Evolutionary conservation across 345 rosid species (phyloP).

Genomic region (Cardamine chenopodiifolia): DNA sequence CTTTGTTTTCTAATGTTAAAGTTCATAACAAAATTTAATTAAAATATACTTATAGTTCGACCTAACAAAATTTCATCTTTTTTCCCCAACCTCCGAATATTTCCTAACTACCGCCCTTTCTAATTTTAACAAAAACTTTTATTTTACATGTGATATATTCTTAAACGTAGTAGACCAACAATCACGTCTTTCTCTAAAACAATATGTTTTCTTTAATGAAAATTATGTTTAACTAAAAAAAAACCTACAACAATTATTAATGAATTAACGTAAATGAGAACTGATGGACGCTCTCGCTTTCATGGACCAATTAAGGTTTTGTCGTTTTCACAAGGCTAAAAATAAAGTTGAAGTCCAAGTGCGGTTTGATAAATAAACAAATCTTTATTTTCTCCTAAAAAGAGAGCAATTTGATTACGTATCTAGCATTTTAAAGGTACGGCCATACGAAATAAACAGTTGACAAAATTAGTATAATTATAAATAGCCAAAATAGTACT

Average conservation of each 20-base stretch:
- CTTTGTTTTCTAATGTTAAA: conserved; percentile 20
- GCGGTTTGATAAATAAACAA: neutral
- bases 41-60: conserved; percentile 11
- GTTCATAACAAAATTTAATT: neutral
- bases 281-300: conserved; percentile 24
- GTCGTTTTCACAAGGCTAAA: conserved; percentile 31
- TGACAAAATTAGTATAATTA: neutral
- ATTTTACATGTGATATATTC: neutral
- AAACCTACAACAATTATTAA: conserved; percentile 12
- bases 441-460: neutral
- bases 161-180: neutral
- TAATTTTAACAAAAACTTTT: neutral
- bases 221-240: neutral
- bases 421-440: neutral
- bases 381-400: neutral
- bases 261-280: conserved; percentile 20
- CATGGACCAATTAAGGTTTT: conserved; percentile 32
- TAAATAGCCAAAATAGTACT: neutral
- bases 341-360: conserved; percentile 33
- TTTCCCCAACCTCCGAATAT: conserved; percentile 7
- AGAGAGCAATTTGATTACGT: conserved; percentile 35
- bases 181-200: neutral
- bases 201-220: neutral
- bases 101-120: conserved; percentile 18
- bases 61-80: conserved; percentile 27